Conservation (phyloP, 208 protist species). For the Wallacemonas sp. region DNA sequence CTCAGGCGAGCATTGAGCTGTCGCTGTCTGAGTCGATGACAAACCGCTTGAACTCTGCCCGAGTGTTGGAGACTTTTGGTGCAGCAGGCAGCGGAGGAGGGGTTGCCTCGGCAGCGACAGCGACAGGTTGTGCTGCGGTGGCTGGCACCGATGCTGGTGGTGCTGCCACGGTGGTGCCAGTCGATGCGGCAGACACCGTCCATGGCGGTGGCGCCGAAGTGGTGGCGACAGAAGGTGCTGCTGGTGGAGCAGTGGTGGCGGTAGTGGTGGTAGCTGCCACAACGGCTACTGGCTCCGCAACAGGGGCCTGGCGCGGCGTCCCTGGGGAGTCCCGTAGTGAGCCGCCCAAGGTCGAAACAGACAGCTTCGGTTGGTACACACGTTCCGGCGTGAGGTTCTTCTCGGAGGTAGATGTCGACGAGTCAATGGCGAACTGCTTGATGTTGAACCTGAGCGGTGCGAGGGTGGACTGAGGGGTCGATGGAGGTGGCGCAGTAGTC, state of each 20-base stretch:
- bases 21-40: constrained; percentile 75
- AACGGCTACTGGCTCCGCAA: neutral
- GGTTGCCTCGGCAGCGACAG: neutral
- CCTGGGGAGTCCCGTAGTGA: constrained; percentile 17
- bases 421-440: constrained; percentile 7
- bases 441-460: constrained; percentile 5
- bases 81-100: constrained; percentile 19
- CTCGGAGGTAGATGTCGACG: constrained; percentile 7
- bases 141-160: neutral
- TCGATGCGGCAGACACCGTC: neutral
- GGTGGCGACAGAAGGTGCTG: neutral
- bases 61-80: constrained; percentile 8
- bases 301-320: constrained; percentile 3
- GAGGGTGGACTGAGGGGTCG: neutral
- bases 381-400: constrained; percentile 26
- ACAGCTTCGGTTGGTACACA: constrained; percentile 12
- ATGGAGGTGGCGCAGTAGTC: neutral
- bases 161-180: neutral
- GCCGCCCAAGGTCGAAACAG: constrained; percentile 19
- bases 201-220: neutral
- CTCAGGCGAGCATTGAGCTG: too few relatives aligned
- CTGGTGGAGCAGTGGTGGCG: neutral
- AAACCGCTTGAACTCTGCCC: constrained; percentile 41
- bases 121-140: neutral
- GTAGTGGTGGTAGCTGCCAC: neutral